These are phyloP conservation scores for Bipolaris sorokiniana DNA, from an alignment of 2,329 filamentous ascomycete genomes.

Conservation along the genomic window DNA sequence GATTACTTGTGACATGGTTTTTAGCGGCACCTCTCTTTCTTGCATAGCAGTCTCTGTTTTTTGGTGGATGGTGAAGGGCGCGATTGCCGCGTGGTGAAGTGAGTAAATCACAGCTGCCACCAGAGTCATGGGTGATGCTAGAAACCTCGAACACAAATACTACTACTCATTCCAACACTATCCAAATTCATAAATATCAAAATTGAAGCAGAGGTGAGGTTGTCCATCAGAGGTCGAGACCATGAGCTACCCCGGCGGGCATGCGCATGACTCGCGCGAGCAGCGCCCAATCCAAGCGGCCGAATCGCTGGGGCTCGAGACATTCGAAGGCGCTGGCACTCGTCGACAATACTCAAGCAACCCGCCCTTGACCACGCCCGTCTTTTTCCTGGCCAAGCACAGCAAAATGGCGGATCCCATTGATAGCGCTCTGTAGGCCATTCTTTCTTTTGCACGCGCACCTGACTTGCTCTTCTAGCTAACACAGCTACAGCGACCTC, in stretches of 20 bases:
- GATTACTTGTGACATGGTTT: neutral
- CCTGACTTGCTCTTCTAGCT: conserved; percentile 8
- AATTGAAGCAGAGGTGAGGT: conserved; percentile 11
- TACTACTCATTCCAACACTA: neutral
- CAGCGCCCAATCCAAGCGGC: conserved; percentile 13
- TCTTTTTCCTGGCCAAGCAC: conserved; percentile 5
- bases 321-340: conserved; percentile 27
- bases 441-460: neutral
- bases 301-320: conserved; percentile 25
- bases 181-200: neutral
- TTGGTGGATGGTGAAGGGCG: neutral
- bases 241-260: conserved; percentile 19
- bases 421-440: conserved; percentile 74
- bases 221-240: conserved; percentile 7
- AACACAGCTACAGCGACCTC: conserved; percentile 73
- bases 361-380: conserved; percentile 24
- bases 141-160: too few species aligned
- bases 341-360: conserved; percentile 23
- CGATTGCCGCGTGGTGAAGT: neutral
- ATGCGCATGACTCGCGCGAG: conserved; percentile 30
- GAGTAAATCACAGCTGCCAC: neutral
- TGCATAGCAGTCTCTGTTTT: neutral
- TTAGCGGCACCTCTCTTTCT: neutral
- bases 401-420: conserved; percentile 47
- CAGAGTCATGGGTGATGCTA: neutral